Evolutionary conservation across 2,329 filamentous ascomycete genomes (phyloP), one percentile per base, ranked within the genome.

Genomic region (Pyrenophora tritici-repentis): DNA sequence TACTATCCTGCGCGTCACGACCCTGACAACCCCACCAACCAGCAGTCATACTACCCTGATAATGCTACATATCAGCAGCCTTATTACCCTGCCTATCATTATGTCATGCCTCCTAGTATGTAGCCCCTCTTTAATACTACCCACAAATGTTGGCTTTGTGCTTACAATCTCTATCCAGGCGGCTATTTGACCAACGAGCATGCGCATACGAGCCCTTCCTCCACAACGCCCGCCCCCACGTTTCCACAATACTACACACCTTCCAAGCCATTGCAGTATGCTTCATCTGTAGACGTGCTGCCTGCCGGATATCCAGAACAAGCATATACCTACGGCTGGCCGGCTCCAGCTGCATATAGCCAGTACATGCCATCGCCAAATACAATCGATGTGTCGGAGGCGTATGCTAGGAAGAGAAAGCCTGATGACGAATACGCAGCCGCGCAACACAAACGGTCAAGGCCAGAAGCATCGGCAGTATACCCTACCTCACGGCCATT

Each of bases 361-460:
- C 39, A 49, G 9, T 46, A 55, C 13, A 36, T 40, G 22, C 10
- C 37, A 26, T 17, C 36, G 29, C 17, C 48, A 9, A 14, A 20
- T 12, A 36, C 37, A 31, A 26, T 26, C 29, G 20, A 34, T 34
- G 17, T 2, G 10, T 20, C 26, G 29, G 34, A 12, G 17, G n/a
- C 10, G 13, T 42, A 24, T n/a, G 32, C 46, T 24, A 52, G 40
- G 29, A 63, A 62, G 48, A 53, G 61, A 36, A 53, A 55, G 41
- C 16, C 35, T 9, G 22, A 37, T 7, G 37, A 49, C 31, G 32
- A 43, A 7, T 10, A 31, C 12, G 16, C 16, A 9, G 38, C 13
- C 14, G 12, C 39, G 9, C 17, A 37, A n/a, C 22, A 33, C 14
- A 46, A 42, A 24, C 46, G 43, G 3, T 8, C 37, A 7, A 50